A percentile compares a stretch with the other conserved stretches of the same genome.
These are phyloP conservation scores for Monilinia laxa DNA, from an alignment of 2,329 filamentous ascomycete species.

Conservation along the genomic window DNA sequence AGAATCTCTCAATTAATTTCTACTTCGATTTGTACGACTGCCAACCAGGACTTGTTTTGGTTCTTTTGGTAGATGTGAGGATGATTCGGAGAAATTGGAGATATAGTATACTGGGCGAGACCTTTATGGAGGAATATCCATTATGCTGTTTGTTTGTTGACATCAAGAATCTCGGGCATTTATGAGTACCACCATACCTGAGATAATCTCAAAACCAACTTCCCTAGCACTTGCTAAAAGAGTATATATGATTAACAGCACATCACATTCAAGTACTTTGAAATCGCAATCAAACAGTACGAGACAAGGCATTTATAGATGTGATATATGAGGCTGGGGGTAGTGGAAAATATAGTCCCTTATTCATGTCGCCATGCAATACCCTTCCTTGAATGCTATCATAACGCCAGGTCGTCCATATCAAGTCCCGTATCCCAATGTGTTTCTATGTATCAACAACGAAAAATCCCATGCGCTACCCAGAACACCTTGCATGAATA, in stretches of 20 bases:
- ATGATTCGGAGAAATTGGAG: too few relatives aligned
- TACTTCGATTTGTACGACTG: too few relatives aligned
- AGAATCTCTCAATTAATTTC: too few relatives aligned
- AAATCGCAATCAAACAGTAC: neutral
- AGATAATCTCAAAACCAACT: neutral
- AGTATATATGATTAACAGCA: neutral
- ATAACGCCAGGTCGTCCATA: neutral
- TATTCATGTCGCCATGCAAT: neutral
- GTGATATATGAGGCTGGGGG: neutral
- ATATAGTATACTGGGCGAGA: neutral
- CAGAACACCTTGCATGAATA: slow-evolving; percentile 17
- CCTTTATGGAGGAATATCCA: neutral
- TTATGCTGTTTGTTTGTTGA: too few relatives aligned
- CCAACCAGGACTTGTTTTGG: too few relatives aligned
- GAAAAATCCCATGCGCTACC: slow-evolving; percentile 2
- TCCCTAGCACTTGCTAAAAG: neutral
- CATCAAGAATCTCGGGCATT: too few relatives aligned
- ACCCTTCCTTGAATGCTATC: neutral
- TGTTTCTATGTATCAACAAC: slow-evolving; percentile 6
- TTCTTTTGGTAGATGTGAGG: too few relatives aligned
- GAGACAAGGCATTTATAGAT: neutral
- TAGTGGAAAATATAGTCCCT: neutral
- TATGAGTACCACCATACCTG: neutral
- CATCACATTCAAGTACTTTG: neutral
- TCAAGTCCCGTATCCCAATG: neutral